Conservation (phyloP, 805 yeast species). For the Yamadazyma laniorum region DNA sequence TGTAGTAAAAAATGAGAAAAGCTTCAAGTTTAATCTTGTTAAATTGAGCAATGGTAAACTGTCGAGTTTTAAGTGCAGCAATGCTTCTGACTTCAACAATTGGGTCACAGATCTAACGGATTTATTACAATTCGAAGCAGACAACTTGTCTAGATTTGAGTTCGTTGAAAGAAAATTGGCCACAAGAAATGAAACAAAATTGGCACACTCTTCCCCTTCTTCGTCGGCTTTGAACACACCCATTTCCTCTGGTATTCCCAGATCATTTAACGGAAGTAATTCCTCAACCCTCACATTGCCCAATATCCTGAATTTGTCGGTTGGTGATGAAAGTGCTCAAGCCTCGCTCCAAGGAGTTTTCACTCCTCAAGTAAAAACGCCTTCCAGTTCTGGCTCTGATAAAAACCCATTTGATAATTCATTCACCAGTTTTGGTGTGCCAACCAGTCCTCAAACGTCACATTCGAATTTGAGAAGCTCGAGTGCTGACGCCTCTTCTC, state of each 20-base stretch:
- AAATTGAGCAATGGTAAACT: constrained; percentile 28
- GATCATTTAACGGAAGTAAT: not conserved
- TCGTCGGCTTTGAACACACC: not conserved
- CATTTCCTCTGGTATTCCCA: not conserved
- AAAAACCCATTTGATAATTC: constrained; percentile 38
- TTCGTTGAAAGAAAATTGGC: constrained; percentile 44
- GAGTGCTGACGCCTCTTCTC: constrained; percentile 10
- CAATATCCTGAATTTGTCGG: not conserved
- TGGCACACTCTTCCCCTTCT: not conserved
- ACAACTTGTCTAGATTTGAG: constrained; percentile 49
- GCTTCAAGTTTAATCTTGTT: constrained; percentile 33
- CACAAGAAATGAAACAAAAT: constrained; percentile 13
- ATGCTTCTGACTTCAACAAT: constrained; percentile 40
- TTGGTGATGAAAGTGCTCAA: not conserved
- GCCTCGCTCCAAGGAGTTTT: constrained; percentile 33
- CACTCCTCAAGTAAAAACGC: constrained; percentile 38
- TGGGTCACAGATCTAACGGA: constrained; percentile 60
- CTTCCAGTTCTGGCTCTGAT: constrained; percentile 26
- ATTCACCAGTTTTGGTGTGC: constrained; percentile 3
- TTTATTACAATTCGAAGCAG: constrained; percentile 44
- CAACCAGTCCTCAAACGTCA: constrained; percentile 1
- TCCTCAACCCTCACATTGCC: not conserved
- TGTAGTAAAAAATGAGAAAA: constrained; percentile 30
- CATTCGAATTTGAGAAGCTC: constrained; percentile 6
- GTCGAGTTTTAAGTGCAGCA: constrained; percentile 45